Conservation (phyloP, 164 flowering plant species). For the Kingdonia uniflora region DNA sequence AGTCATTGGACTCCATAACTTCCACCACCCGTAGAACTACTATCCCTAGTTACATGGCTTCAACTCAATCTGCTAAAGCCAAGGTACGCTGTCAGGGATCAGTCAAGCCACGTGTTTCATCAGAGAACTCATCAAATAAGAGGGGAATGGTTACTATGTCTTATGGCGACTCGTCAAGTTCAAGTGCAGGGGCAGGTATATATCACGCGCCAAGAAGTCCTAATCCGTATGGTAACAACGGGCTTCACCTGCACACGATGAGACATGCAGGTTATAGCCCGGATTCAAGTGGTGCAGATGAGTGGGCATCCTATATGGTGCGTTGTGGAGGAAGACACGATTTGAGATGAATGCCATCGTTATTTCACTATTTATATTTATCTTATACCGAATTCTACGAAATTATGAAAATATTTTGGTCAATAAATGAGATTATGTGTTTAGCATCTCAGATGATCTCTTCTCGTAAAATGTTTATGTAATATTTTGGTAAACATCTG, state of each 20-base stretch:
- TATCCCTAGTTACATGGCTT: constrained; percentile 91
- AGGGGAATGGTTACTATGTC: constrained; percentile 11
- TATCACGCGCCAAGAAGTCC: constrained; percentile 41
- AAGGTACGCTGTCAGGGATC: constrained; percentile 28
- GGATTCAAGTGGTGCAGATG: constrained; percentile 31
- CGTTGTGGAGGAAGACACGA: constrained; percentile 19
- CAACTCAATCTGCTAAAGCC: constrained; percentile 84
- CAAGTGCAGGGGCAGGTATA: constrained; percentile 37
- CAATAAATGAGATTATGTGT: too few relatives aligned
- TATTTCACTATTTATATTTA: neutral
- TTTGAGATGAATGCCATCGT: neutral
- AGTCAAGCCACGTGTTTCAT: constrained; percentile 7
- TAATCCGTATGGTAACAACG: constrained; percentile 21
- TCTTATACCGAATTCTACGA: too few relatives aligned
- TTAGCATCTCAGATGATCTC: too few relatives aligned
- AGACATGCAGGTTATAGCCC: constrained; percentile 28
- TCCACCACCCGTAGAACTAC: constrained; percentile 8
- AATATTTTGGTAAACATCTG: too few relatives aligned
- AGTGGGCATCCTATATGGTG: constrained; percentile 24
- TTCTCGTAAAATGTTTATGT: too few relatives aligned
- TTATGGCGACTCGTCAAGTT: constrained; percentile 49
- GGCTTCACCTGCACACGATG: constrained; percentile 15
- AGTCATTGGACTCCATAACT: constrained; percentile 12
- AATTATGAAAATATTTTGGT: too few relatives aligned
- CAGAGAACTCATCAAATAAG: constrained; percentile 50